A percentile compares a stretch with the other conserved stretches of the same genome.
Evolutionary conservation across 2,329 filamentous ascomycete species (phyloP).

Genomic region (Alternaria alternata): DNA sequence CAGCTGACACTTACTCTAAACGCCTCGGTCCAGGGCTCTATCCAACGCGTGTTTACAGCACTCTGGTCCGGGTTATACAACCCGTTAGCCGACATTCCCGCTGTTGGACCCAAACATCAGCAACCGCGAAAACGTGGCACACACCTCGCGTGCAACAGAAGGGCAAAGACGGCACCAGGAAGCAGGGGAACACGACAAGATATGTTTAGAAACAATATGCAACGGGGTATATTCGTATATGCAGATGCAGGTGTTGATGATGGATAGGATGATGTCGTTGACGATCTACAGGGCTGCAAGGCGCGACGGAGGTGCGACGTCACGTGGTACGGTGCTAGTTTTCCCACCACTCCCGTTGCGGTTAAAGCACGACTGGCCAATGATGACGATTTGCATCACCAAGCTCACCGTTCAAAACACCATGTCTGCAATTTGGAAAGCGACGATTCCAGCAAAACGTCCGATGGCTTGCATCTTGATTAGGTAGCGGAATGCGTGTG

Average conservation of each 20-base stretch:
- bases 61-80: slow-evolving; percentile 42
- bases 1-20: slow-evolving; percentile 38
- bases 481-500: not conserved
- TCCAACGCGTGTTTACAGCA: slow-evolving; percentile 36
- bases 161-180: not conserved
- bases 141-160: slow-evolving; percentile 17
- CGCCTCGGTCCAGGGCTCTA: slow-evolving; percentile 43
- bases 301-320: slow-evolving; percentile 5
- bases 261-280: slow-evolving; percentile 9
- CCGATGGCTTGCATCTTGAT: slow-evolving; percentile 15
- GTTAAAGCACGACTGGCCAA: slow-evolving; percentile 19
- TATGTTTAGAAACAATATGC: slow-evolving; percentile 10
- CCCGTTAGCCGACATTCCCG: slow-evolving; percentile 37
- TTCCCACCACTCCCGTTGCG: slow-evolving; percentile 25
- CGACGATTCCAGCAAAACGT: slow-evolving; percentile 8
- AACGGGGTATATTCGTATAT: slow-evolving; percentile 1
- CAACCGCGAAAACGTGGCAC: slow-evolving; percentile 11
- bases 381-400: slow-evolving; percentile 6
- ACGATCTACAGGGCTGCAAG: slow-evolving; percentile 2
- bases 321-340: slow-evolving; percentile 25
- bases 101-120: slow-evolving; percentile 18
- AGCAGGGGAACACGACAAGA: slow-evolving; percentile 6
- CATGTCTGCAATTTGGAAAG: slow-evolving; percentile 7
- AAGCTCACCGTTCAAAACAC: slow-evolving; percentile 8
- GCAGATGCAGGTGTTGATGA: slow-evolving; percentile 14